Percentiles rank a stretch among this genome's conserved stretches.
Conservation (phyloP, 1,284 basidiomycete genomes). For the Athelia psychrophila region DNA sequence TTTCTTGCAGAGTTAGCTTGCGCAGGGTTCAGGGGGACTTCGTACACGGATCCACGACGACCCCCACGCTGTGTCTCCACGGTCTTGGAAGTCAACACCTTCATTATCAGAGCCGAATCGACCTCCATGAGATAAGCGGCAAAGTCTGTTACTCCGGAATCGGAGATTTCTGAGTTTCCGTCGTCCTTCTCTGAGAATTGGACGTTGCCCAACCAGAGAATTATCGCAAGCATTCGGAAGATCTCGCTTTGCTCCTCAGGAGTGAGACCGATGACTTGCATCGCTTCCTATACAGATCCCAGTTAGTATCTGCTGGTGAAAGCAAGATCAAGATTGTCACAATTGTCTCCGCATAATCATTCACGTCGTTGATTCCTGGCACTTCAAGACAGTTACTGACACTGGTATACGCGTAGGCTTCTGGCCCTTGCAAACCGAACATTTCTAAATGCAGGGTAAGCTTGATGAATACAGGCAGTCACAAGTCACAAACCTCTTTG, state of each 20-base stretch:
- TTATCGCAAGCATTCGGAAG: constrained; percentile 87
- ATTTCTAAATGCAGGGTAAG: constrained; percentile 56
- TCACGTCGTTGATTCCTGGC: constrained; percentile 84
- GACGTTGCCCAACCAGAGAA: constrained; percentile 97
- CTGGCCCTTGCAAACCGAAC: constrained; percentile 96
- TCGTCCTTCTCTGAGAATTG: constrained; percentile 89
- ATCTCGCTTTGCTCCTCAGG: constrained; percentile 90
- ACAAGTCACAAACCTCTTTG: constrained; percentile 67
- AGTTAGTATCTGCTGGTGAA: constrained; percentile 15
- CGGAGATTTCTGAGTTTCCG: constrained; percentile 82
- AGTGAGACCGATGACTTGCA: constrained; percentile 89
- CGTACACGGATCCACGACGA: constrained; percentile 91
- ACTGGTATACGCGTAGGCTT: constrained; percentile 93
- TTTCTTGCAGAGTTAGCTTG: constrained; percentile 90
- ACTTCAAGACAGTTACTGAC: constrained; percentile 92
- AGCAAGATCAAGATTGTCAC: constrained; percentile 39
- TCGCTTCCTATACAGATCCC: constrained; percentile 74
- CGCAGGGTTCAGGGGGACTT: constrained; percentile 93
- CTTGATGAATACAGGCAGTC: constrained; percentile 2
- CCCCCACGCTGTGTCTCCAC: constrained; percentile 95
- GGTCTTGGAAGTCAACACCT: constrained; percentile 82
- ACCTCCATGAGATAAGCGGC: constrained; percentile 94
- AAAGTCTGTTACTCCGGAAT: constrained; percentile 93
- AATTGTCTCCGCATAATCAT: constrained; percentile 88
- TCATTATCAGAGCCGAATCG: constrained; percentile 77